Evolutionary conservation across 495 filamentous ascomycete genomes (phyloP).

Genomic region (Xylaria flabelliformis): DNA sequence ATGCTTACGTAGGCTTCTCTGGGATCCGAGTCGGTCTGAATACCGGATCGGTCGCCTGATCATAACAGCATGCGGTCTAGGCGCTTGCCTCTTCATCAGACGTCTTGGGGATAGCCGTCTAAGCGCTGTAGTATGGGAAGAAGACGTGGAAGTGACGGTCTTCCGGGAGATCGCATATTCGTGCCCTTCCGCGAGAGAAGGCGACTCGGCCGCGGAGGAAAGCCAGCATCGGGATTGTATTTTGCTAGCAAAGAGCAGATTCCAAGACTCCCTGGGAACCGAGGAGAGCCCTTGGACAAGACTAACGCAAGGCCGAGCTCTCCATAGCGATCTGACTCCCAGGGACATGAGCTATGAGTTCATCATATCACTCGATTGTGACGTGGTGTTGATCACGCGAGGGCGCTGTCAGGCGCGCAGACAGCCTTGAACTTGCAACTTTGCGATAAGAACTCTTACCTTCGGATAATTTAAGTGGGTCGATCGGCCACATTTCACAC

Average conservation of each 20-base stretch:
- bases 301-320: constrained; percentile 36
- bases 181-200: not conserved
- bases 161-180: not conserved
- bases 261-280: constrained; percentile 42
- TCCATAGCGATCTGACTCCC: constrained; percentile 47
- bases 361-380: constrained; percentile 31
- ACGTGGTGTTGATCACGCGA: not conserved
- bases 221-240: constrained; percentile 15
- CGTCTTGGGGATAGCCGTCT: not conserved
- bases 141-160: not conserved
- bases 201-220: constrained; percentile 6
- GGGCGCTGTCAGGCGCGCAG: not conserved
- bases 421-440: not conserved
- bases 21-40: not conserved
- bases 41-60: constrained; percentile 4
- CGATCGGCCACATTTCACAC: not conserved
- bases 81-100: not conserved
- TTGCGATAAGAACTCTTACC: constrained; percentile 6
- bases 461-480: not conserved
- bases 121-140: not conserved
- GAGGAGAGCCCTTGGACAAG: constrained; percentile 39
- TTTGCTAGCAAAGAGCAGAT: constrained; percentile 22
- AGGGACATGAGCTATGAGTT: constrained; percentile 52
- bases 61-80: not conserved
- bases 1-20: constrained; percentile 30